A percentile compares a stretch with the other conserved stretches of the same genome.
Evolutionary conservation across 192 early-diverging fungal species (phyloP).

Genomic region (Coemansia sp.): DNA sequence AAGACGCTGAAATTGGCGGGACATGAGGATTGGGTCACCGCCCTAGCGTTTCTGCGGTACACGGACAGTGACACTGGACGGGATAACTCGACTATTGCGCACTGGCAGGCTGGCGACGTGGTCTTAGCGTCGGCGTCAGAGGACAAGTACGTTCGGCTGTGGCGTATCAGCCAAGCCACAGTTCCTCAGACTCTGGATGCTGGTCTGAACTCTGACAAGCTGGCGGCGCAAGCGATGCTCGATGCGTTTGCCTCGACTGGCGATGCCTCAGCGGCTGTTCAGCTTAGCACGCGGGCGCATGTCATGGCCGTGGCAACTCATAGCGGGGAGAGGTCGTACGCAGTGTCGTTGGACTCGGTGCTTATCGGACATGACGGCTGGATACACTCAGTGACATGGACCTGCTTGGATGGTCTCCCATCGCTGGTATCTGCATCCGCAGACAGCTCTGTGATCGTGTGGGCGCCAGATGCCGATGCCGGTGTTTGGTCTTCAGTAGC

Average conservation of each 20-base stretch:
- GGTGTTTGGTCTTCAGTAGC: conserved; percentile 85
- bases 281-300: conserved; percentile 87
- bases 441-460: conserved; percentile 91
- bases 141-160: conserved; percentile 92
- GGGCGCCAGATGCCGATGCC: conserved; percentile 76
- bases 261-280: conserved; percentile 19
- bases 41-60: conserved; percentile 72
- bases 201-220: neutral
- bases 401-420: conserved; percentile 49
- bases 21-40: conserved; percentile 93
- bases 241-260: conserved; percentile 15
- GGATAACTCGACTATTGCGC: conserved; percentile 26
- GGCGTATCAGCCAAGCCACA: conserved; percentile 55
- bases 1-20: conserved; percentile 72
- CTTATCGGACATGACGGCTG: conserved; percentile 97
- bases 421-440: conserved; percentile 82
- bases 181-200: neutral
- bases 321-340: conserved; percentile 11
- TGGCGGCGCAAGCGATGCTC: conserved; percentile 23
- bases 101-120: conserved; percentile 75
- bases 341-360: conserved; percentile 85
- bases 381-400: conserved; percentile 87
- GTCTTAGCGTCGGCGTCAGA: conserved; percentile 89
- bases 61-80: conserved; percentile 28
- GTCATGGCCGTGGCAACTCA: neutral